Conservation (phyloP, 306 rosid species). For the Clitoria ternatea region DNA sequence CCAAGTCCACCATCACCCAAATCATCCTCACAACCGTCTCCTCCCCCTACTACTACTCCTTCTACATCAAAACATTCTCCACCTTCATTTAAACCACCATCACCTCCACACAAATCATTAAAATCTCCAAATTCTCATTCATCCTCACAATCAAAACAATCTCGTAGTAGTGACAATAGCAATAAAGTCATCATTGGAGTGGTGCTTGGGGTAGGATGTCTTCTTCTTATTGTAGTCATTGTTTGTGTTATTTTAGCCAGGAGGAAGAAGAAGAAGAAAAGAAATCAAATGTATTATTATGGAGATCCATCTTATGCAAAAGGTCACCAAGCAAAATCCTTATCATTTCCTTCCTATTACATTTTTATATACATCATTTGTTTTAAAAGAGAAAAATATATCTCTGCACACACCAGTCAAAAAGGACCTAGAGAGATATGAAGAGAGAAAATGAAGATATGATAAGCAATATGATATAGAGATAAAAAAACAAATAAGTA, state of each 20-base stretch:
- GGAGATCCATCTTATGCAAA: constrained; percentile 43
- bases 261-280: constrained; percentile 54
- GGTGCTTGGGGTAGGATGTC: constrained; percentile 35
- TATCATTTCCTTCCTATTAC: background rate
- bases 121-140: background rate
- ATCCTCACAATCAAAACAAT: background rate
- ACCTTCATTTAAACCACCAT: background rate
- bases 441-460: too few relatives aligned
- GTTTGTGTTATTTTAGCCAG: constrained; percentile 35
- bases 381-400: too few relatives aligned
- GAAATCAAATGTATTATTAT: constrained; percentile 45
- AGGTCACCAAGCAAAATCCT: constrained; percentile 34
- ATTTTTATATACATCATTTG: background rate
- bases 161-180: background rate
- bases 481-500: too few relatives aligned
- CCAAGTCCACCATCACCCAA: constrained; percentile 23
- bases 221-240: constrained; percentile 34
- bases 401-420: too few relatives aligned
- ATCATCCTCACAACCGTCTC: background rate
- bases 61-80: background rate
- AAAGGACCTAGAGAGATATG: too few relatives aligned
- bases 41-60: constrained; percentile 12
- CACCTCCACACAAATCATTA: constrained; percentile 15
- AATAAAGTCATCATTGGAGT: constrained; percentile 37
- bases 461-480: too few relatives aligned